Percentiles rank a stretch among this genome's conserved stretches.
Conservation (phyloP, 306 rosid species). For the Coriaria nepalensis region DNA sequence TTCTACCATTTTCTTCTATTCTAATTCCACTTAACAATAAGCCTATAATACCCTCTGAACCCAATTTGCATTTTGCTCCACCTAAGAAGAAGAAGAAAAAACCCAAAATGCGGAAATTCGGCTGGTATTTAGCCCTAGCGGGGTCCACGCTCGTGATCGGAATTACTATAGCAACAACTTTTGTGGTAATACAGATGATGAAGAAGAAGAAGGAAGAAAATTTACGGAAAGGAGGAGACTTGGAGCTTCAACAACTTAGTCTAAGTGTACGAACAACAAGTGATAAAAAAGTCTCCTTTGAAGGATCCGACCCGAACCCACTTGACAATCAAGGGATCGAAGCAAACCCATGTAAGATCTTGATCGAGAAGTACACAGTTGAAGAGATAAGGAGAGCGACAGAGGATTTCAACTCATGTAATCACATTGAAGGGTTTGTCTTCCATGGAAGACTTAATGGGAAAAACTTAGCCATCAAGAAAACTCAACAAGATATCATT, state of each 20-base stretch:
- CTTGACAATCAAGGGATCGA: constrained; percentile 27
- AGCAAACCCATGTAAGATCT: constrained; percentile 27
- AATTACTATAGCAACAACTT: constrained; percentile 33
- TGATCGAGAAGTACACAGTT: constrained; percentile 34
- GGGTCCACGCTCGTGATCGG: constrained; percentile 34
- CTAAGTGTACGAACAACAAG: constrained; percentile 71
- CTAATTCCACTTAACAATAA: constrained; percentile 48
- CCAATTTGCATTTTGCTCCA: constrained; percentile 36
- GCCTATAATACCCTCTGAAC: constrained; percentile 33
- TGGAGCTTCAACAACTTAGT: constrained; percentile 74
- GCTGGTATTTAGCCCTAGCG: constrained; percentile 33
- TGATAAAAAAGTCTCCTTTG: constrained; percentile 75
- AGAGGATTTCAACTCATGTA: constrained; percentile 60
- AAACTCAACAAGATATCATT: constrained; percentile 20
- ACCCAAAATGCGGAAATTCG: constrained; percentile 35
- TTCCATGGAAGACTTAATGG: constrained; percentile 72
- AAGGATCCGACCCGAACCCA: constrained; percentile 34
- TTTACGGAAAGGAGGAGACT: constrained; percentile 33
- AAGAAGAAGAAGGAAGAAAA: constrained; percentile 30
- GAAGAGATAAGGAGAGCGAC: constrained; percentile 67
- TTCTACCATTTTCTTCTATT: constrained; percentile 44
- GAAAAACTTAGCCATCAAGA: constrained; percentile 61
- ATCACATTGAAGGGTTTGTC: constrained; percentile 69
- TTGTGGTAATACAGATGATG: constrained; percentile 37
- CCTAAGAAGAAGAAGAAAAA: constrained; percentile 28